Base-by-base conservation (phyloP, 2,329 filamentous ascomycete species). In the Fusarium verticillioides region DNA sequence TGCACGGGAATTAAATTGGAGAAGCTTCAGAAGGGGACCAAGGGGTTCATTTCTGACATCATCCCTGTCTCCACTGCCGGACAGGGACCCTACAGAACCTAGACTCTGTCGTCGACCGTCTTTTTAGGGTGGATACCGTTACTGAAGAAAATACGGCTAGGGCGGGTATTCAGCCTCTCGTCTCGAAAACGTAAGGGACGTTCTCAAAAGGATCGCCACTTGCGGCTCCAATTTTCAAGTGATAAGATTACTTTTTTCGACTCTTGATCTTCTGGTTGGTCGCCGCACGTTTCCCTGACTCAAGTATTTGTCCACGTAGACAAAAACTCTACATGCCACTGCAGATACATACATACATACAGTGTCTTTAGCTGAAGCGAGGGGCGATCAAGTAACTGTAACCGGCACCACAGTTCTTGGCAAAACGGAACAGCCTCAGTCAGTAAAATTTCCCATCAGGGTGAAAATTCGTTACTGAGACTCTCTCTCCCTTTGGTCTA, bases 21-120 rank as follows among this genome's bases (percentile, higher is more conserved):
- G 59, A 32, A 28, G 30, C 40, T 36, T 28, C 11, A 63, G 19
- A 34, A 34, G 32, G 32, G 12, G 12, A 32, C 32, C 32, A 53
- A 59, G 63, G 66, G 65, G 60, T 64, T 34, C 50, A 19, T 66
- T 60, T 61, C 65, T 75, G 72, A 75, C 72, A 75, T 75, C 72
- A 75, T 75, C 46, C 50, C 47, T 66, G 71, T 70, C 43, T 59
- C 70, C 70, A 72, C 66, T 70, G 30, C 65, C 59, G 66, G 32
- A 10, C 28, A 32, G 42, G 50, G 62, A 59, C 67, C 67, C 43
- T 59, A 46, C 26, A 26, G 26, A 26, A 26, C 26, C 63, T 56
- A 61, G 49, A 60, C 23, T 39, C 37, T 30, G 44, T 37, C 30
- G 37, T 58, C 63, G 52, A 69, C 65, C 65, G 65, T 67, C 65